Evolutionary conservation across 495 filamentous ascomycete genomes (phyloP).

Genomic region (Pseudoneurospora amorphoporcata): DNA sequence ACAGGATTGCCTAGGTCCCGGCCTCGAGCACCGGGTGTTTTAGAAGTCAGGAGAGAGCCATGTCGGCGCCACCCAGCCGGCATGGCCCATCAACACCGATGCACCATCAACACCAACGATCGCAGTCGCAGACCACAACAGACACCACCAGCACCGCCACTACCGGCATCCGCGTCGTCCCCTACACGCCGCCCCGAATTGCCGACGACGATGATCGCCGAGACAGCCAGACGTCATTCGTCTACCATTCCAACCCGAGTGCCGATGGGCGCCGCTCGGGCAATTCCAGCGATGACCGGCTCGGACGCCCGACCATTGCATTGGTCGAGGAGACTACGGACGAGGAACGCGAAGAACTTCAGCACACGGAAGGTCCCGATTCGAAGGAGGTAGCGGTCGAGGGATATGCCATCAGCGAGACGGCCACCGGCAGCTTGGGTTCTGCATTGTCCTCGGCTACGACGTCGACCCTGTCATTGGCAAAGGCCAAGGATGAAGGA

Average conservation of each 20-base stretch:
- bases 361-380: neutral
- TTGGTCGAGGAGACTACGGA: neutral
- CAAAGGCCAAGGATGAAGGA: constrained; percentile 24
- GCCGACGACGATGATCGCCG: constrained; percentile 20
- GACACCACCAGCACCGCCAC: constrained; percentile 6
- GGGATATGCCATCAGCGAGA: constrained; percentile 9
- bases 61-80: constrained; percentile 26
- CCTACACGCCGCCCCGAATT: constrained; percentile 38
- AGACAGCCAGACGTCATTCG: constrained; percentile 24
- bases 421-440: constrained; percentile 13
- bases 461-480: constrained; percentile 28
- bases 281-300: constrained; percentile 12
- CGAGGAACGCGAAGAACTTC: neutral
- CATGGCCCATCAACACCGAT: constrained; percentile 35
- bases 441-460: constrained; percentile 30
- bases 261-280: constrained; percentile 10
- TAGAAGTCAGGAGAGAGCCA: constrained; percentile 17
- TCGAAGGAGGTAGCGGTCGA: constrained; percentile 7
- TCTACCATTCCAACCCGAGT: constrained; percentile 2
- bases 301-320: neutral
- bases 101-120: constrained; percentile 47
- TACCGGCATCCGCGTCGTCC: constrained; percentile 41
- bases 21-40: constrained; percentile 17
- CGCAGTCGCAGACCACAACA: constrained; percentile 43
- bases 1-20: constrained; percentile 18